Base-by-base conservation (phyloP, 2,329 filamentous ascomycete genomes). In the Fusarium verticillioides region DNA sequence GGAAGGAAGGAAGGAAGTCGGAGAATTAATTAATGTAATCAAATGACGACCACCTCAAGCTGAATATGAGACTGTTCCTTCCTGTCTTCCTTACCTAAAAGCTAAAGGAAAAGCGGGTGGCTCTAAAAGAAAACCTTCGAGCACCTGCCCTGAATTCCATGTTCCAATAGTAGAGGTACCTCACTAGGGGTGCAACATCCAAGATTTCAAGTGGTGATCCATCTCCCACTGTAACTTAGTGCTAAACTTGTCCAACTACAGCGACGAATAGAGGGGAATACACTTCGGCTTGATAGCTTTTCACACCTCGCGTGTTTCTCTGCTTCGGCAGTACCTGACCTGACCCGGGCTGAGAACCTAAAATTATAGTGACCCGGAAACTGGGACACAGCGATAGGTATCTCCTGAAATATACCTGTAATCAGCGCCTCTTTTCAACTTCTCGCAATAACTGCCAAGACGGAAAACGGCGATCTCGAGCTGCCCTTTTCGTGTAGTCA, bases 401-500 rank as follows among this genome's bases (percentile, higher is more conserved):
- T 23, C 15, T 63, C 21, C 9, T 46, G 39, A 28, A 46, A 36
- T 63, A 46, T 39, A 43, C 50, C 18, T 52, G 32, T 11, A 26
- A n/a, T n/a, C 19, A n/a, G 36, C 19, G n/a, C 49, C 49, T 52
- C n/a, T 52, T 28, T 30, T 30, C 50, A 42, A 54, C 36, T 40
- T 34, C 28, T 40, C 13, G 18, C 23, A 53, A 40, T 21, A 28
- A 9, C 37, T 50, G 70, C 70, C 70, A 73, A 73, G 70, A 59
- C 70, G 70, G 70, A 73, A 50, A 70, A 50, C 49, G 65, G 57
- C 67, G 54, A 70, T 67, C 70, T 37, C 37, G 43, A 60, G 60
- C 59, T 60, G 43, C 67, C 60, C 43, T 42, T 70, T 50, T 60
- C n/a, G 58, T 70, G 42, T 36, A 49, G 23, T 60, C 54, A 60